Evolutionary conservation across 2,329 filamentous ascomycete species (phyloP), one percentile per base, ranked within the genome.

Genomic region (Celoporthe dispersa): DNA sequence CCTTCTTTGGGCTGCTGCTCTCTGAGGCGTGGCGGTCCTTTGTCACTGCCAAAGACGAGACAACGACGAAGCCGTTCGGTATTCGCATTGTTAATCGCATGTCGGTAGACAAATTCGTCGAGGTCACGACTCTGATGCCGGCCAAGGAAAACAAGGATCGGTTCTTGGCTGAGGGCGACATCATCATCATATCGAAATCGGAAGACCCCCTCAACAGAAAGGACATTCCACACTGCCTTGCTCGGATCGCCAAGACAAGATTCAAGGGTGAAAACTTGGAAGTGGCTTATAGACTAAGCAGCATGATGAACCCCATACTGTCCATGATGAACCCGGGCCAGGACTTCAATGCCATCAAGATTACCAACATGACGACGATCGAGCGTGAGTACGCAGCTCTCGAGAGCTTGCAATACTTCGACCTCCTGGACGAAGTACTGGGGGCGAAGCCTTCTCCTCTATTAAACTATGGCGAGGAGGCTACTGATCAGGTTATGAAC

Each of bases 11-110:
- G 7, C 85, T 99, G 31, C 86, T 99, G 44, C 90, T 96, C 39
- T 91, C 97, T 35, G 96, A 99, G 83, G 95, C 95, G 39, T 99
- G 96, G 96, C 92, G 97, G 77, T 92, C 93, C 5, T 96, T 99
- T 78, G 91, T 97, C 65, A 94, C 94, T 64, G 88, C 93, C 28
- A 94, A 94, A 78, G 94, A 98, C 76, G 96, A 99, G 79, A 89
- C 91, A 63, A 92, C 88, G 28, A 89, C 90, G 73, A 94, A 91
- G 77, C 84, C 93, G 0, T 97, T 97, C 76, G 93, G 94, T 71
- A 90, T 98, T 79, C 97, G 94, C 77, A 88, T 99, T 67, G 88
- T 92, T 64, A 97, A 92, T 76, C 92, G 96, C 72, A 90, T 96
- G 77, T 96, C 91, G 62, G 94, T 99, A 14, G 96, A 99, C 80